Conservation (phyloP, 441 rosid genomes). For the Erysimum cheiri region DNA sequence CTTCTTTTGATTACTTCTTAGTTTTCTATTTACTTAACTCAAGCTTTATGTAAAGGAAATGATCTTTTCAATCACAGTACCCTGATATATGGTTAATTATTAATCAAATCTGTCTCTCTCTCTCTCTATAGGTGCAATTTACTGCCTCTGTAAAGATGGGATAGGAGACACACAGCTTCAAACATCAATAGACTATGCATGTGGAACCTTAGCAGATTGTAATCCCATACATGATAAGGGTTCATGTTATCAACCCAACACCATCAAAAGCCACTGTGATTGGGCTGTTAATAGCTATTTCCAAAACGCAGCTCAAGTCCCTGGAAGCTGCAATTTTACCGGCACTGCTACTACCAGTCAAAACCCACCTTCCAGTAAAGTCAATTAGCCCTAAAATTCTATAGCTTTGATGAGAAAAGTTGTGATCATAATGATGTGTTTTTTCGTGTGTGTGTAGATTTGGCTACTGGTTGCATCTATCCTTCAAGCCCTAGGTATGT, state of each 20-base stretch:
- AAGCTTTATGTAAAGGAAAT: conserved; percentile 24
- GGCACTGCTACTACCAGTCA: conserved; percentile 60
- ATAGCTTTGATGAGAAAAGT: neutral
- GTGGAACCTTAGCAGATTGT: conserved; percentile 97
- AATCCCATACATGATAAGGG: conserved; percentile 63
- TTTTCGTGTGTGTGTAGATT: conserved; percentile 50
- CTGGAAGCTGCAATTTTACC: conserved; percentile 76
- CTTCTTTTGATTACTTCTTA: neutral
- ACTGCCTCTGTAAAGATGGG: conserved; percentile 89
- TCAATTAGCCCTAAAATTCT: conserved; percentile 6
- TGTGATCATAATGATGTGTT: conserved; percentile 19
- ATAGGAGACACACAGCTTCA: conserved; percentile 58
- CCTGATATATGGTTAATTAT: neutral
- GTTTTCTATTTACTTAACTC: neutral
- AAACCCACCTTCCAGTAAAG: conserved; percentile 67
- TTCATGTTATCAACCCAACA: conserved; percentile 83
- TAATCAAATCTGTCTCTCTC: conserved; percentile 3
- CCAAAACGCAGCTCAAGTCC: conserved; percentile 68
- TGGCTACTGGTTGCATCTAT: conserved; percentile 57
- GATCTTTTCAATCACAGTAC: conserved; percentile 22
- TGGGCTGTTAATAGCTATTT: conserved; percentile 96
- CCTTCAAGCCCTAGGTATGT: conserved; percentile 82
- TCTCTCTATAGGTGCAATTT: conserved; percentile 60
- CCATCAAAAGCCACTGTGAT: conserved; percentile 83
- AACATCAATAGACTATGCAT: conserved; percentile 83